Conservation (phyloP, 805 yeast species). For the Pichia deserticola region DNA sequence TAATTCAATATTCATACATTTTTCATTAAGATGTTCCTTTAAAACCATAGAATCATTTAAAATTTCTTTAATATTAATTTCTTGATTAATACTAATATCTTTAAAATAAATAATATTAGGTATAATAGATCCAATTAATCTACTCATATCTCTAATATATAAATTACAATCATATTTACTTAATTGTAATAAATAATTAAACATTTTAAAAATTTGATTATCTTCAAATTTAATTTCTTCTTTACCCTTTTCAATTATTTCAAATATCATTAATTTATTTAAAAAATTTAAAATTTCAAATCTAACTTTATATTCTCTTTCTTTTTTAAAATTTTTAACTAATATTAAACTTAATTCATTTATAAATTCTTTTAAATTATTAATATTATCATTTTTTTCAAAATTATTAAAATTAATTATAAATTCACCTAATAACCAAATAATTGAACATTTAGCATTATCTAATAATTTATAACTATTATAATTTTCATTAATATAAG, state of each 20-base stretch:
- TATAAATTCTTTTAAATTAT: conserved; percentile 34
- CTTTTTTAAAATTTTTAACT: conserved; percentile 44
- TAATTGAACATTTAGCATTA: conserved; percentile 68
- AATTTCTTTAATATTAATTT: conserved; percentile 14
- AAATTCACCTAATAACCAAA: conserved; percentile 90
- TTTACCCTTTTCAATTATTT: conserved; percentile 33
- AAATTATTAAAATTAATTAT: conserved; percentile 22
- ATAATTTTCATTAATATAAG: conserved; percentile 1
- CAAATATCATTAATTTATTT: conserved; percentile 60
- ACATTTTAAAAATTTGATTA: conserved; percentile 41
- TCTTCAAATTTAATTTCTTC: conserved; percentile 29
- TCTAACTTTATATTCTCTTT: conserved; percentile 47
- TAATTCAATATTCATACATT: conserved; percentile 23
- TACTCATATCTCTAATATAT: conserved; percentile 79
- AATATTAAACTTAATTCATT: conserved; percentile 69
- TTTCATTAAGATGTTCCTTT: conserved; percentile 12
- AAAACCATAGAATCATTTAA: conserved; percentile 8
- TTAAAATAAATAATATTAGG: conserved; percentile 31
- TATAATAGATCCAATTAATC: conserved; percentile 60
- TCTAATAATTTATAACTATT: conserved; percentile 13
- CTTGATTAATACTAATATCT: conserved; percentile 10
- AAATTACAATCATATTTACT: conserved; percentile 66
- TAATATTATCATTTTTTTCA: background rate
- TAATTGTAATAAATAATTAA: conserved; percentile 51
- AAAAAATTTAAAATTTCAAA: conserved; percentile 66